These are phyloP conservation scores for Picochlorum costavermella DNA, from an alignment of 139 green algal genomes.

Conservation along the genomic window DNA sequence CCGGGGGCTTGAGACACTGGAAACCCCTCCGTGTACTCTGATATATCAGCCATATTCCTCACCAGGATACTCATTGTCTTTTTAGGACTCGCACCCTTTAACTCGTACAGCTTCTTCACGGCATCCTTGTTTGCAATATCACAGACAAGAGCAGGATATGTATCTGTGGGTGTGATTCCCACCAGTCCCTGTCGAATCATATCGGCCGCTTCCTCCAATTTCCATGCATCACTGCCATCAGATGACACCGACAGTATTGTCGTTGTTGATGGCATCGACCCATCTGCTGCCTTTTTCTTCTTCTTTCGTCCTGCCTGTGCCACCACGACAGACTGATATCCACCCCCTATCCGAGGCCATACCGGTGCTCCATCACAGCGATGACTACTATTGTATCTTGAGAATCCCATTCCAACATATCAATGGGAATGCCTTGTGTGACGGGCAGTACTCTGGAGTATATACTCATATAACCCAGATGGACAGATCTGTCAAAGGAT, in stretches of 20 bases:
- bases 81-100: constrained; percentile 59
- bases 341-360: too few species aligned
- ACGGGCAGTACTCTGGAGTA: too few species aligned
- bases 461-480: too few species aligned
- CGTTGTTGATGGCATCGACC: background rate
- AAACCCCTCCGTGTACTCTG: constrained; percentile 59
- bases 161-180: constrained; percentile 83
- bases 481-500: too few species aligned
- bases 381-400: too few species aligned
- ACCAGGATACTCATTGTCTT: constrained; percentile 71
- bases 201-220: constrained; percentile 48
- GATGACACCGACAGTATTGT: constrained; percentile 22
- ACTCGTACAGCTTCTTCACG: constrained; percentile 53
- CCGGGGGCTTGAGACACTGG: constrained; percentile 47
- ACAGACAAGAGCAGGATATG: constrained; percentile 70
- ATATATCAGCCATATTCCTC: constrained; percentile 39
- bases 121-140: constrained; percentile 58
- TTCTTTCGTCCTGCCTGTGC: too few species aligned
- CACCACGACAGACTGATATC: too few species aligned
- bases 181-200: constrained; percentile 51
- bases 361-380: too few species aligned
- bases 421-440: too few species aligned
- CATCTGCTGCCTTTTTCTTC: background rate
- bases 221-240: constrained; percentile 65
- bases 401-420: too few species aligned